Evolutionary conservation across 108 stramenopile species (phyloP).

Genomic region (Cylindrotheca closterium): DNA sequence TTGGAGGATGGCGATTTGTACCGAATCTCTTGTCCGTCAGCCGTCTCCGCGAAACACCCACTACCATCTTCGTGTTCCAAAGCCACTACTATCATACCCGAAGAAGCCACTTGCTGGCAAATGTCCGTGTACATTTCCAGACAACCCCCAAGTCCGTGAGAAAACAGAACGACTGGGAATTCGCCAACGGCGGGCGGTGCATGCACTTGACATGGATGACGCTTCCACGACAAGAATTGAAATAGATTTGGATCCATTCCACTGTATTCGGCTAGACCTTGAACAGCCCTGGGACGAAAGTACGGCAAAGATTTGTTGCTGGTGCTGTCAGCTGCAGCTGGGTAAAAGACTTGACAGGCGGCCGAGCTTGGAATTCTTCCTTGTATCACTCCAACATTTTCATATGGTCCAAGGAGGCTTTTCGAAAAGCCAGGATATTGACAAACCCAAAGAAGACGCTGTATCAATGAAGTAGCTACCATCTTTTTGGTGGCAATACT

Average conservation of each 20-base stretch:
- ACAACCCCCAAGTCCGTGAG: constrained; percentile 52
- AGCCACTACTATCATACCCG: constrained; percentile 36
- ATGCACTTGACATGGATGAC: constrained; percentile 32
- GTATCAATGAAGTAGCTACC: not conserved
- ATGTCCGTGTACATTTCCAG: constrained; percentile 42
- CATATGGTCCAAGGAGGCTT: constrained; percentile 1
- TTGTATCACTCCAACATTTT: constrained; percentile 25
- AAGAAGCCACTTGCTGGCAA: constrained; percentile 36
- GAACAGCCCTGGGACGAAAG: constrained; percentile 34
- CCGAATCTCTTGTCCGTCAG: constrained; percentile 8
- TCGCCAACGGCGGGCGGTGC: constrained; percentile 3
- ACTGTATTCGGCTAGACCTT: constrained; percentile 30
- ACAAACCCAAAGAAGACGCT: constrained; percentile 12
- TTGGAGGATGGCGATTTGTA: constrained; percentile 20
- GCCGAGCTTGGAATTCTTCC: constrained; percentile 13
- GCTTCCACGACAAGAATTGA: constrained; percentile 21
- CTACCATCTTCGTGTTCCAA: constrained; percentile 49
- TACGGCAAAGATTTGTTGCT: constrained; percentile 18
- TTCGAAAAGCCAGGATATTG: constrained; percentile 22
- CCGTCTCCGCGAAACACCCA: constrained; percentile 24
- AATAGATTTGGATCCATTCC: constrained; percentile 5
- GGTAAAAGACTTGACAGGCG: constrained; percentile 24
- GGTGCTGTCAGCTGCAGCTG: not conserved
- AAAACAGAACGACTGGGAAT: constrained; percentile 47
- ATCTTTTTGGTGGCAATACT: not conserved